A percentile compares a stretch with the other conserved stretches of the same genome.
These are phyloP conservation scores for Fusarium graminum DNA, from an alignment of 2,329 filamentous ascomycete species.

Conservation along the genomic window DNA sequence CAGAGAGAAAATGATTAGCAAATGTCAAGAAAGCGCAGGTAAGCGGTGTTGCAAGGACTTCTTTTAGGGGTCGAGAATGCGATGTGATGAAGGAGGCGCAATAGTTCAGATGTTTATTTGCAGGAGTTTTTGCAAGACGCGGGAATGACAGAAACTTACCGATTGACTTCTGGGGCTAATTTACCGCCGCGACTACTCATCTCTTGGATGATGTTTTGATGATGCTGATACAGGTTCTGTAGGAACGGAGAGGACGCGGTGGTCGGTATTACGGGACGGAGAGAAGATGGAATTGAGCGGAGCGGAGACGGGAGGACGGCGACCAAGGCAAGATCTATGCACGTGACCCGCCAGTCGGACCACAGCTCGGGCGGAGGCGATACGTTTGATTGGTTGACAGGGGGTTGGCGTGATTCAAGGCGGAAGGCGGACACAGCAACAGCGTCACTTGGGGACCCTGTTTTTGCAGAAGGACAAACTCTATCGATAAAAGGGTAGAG, in stretches of 20 bases:
- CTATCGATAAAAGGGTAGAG: constrained; percentile 1
- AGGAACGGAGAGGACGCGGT: constrained; percentile 47
- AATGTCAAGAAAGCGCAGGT: constrained; percentile 15
- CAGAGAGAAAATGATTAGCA: constrained; percentile 51
- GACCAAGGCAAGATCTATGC: constrained; percentile 44
- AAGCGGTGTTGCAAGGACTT: constrained; percentile 5
- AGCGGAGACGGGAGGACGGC: constrained; percentile 51
- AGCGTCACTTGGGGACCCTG: constrained; percentile 39
- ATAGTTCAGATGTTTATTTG: constrained; percentile 31
- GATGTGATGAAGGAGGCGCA: constrained; percentile 25
- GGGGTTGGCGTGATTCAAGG: constrained; percentile 43
- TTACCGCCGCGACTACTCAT: constrained; percentile 98
- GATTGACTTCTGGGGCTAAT: constrained; percentile 99
- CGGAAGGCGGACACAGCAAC: constrained; percentile 31
- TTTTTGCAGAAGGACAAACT: constrained; percentile 1
- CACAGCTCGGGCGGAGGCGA: constrained; percentile 12
- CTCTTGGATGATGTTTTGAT: constrained; percentile 69
- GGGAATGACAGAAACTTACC: constrained; percentile 64
- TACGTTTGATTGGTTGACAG: constrained; percentile 23
- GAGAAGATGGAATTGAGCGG: constrained; percentile 49
- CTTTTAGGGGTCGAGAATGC: constrained; percentile 18
- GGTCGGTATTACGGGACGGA: constrained; percentile 45
- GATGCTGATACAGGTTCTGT: constrained; percentile 51
- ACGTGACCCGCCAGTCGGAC: constrained; percentile 47
- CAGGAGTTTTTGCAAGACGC: constrained; percentile 17